Conservation (phyloP, 2,329 filamentous ascomycete genomes). For the Penicillium sclerotigenum region DNA sequence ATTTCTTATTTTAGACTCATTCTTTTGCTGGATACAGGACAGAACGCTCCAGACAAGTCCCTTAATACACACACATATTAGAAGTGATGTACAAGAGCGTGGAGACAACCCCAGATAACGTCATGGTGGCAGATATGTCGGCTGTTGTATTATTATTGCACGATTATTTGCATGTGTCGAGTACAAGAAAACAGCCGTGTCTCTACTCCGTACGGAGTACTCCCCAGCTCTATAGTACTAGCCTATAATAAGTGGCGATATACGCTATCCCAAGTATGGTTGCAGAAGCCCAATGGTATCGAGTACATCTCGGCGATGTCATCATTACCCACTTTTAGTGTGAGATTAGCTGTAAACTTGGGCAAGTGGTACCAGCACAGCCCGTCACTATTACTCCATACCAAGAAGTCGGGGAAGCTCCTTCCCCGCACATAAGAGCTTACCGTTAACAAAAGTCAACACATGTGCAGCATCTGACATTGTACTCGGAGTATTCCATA, state of each 20-base stretch:
- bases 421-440: slow-evolving; percentile 15
- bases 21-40: background rate
- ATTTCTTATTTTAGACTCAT: background rate
- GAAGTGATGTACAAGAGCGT: background rate
- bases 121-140: background rate
- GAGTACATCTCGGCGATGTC: slow-evolving; percentile 9
- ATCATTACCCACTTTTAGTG: slow-evolving; percentile 11
- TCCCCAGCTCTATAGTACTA: background rate
- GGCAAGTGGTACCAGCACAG: background rate
- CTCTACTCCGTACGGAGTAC: background rate
- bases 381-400: slow-evolving; percentile 4
- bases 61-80: background rate
- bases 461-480: background rate
- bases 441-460: background rate
- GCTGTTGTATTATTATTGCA: background rate
- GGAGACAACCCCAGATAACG: background rate
- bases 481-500: background rate
- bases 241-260: background rate
- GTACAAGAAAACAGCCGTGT: background rate
- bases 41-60: background rate
- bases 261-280: background rate
- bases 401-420: slow-evolving; percentile 3
- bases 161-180: background rate
- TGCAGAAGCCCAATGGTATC: background rate
- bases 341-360: background rate